Evolutionary conservation across 2,329 filamentous ascomycete species (phyloP).

Genomic region (Apiospora arundinis): DNA sequence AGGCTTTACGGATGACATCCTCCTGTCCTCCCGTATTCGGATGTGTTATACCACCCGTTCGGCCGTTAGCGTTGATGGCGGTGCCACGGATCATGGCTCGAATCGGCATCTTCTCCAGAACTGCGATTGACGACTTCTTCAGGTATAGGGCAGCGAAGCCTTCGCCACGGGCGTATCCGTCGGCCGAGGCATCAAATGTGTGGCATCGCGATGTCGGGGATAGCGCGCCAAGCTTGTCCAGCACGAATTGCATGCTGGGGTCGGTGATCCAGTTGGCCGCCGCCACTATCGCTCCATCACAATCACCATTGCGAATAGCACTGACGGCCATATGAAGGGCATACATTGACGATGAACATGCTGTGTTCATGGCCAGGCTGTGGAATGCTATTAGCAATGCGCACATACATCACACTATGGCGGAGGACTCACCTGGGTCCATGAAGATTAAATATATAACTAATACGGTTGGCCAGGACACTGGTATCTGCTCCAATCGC

Average conservation of each 20-base stretch:
- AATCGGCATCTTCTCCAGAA: constrained; percentile 25
- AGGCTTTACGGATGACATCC: constrained; percentile 32
- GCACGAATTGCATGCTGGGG: constrained; percentile 31
- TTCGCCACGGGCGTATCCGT: constrained; percentile 60
- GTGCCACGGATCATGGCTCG: constrained; percentile 32
- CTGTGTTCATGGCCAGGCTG: constrained; percentile 39
- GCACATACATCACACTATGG: neutral
- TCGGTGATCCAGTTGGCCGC: constrained; percentile 32
- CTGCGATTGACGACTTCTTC: constrained; percentile 27
- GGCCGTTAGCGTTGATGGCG: constrained; percentile 33
- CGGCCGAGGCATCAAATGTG: constrained; percentile 50
- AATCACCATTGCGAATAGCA: constrained; percentile 30
- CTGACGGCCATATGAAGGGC: constrained; percentile 30
- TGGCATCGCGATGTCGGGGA: constrained; percentile 41
- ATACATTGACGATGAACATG: constrained; percentile 40
- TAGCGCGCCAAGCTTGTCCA: constrained; percentile 39
- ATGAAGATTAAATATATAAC: constrained; percentile 41
- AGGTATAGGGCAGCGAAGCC: constrained; percentile 48
- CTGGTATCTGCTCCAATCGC: constrained; percentile 35
- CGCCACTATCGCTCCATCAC: constrained; percentile 35
- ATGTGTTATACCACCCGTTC: constrained; percentile 30
- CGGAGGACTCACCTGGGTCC: constrained; percentile 33
- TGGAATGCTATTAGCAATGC: neutral
- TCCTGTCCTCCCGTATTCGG: constrained; percentile 32
- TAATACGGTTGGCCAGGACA: constrained; percentile 41